Evolutionary conservation across 495 filamentous ascomycete species (phyloP), one percentile per base, ranked within the genome.

Genomic region (Penicillium pulvis): DNA sequence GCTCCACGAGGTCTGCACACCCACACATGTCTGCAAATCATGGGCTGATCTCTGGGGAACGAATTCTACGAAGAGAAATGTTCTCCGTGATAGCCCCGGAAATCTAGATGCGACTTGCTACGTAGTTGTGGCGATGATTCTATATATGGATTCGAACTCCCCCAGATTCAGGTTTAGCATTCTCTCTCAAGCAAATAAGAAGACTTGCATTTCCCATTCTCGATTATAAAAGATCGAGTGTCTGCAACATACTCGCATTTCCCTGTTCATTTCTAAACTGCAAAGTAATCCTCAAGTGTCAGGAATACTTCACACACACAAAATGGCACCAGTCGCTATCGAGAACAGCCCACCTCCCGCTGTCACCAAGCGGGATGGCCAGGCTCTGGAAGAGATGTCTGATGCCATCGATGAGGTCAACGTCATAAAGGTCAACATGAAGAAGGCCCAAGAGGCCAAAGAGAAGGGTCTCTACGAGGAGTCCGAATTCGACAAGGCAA

Each of bases 341-440:
- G 55, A 59, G 46, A 69, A 68, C 17, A 59, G 56, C 35, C 61
- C 66, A 14, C 53, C 58, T 44, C 65, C 65, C 36, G 58, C 62
- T 52, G 65, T 71, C 57, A 70, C 71, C 62, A 73, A 70, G 53
- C 79, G 84, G 28, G 82, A 89, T 65, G 90, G 90, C 24, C 81
- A 84, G 7, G 84, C 83, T n/a, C 84, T 96, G n/a, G 90, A 94
- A 68, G 82, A 82, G 30, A 83, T 86, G 33, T 93, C 90, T 3
- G 91, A 94, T 72, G 80, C 83, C 68, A 87, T 96, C 66, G 90
- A 96, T 76, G 77, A 80, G 2, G 85, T 94, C 77, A 95, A 96
- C 76, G 76, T 91, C 39, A 77, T 93, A 60, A 91, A 90, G 62
- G 82, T 74, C 31, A 73, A 73, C 56, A 69, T 81, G 64, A 83